Percentiles rank a stretch among this genome's conserved stretches.
These are phyloP conservation scores for Meyerozyma carpophila DNA, from an alignment of 1,139 yeast species.

Conservation along the genomic window DNA sequence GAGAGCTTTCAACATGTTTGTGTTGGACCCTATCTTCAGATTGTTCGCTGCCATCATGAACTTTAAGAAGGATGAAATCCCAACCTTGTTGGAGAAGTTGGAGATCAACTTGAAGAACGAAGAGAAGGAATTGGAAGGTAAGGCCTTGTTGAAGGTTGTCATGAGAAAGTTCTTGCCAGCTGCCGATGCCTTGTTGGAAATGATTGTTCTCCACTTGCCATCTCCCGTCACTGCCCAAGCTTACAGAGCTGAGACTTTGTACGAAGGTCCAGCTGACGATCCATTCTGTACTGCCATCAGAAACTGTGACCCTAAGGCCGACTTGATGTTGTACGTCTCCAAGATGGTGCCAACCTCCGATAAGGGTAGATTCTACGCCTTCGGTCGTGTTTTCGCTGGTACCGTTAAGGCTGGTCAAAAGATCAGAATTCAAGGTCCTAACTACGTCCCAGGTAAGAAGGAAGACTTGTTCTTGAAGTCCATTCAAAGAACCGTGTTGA, in stretches of 20 bases:
- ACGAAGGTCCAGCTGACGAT: constrained; percentile 99
- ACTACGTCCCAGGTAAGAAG: constrained; percentile 98
- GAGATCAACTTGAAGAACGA: constrained; percentile 78
- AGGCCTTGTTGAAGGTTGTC: constrained; percentile 96
- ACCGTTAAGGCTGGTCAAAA: constrained; percentile 98
- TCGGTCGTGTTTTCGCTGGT: constrained; percentile 99
- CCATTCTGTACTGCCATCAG: constrained; percentile 86
- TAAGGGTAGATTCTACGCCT: constrained; percentile 99
- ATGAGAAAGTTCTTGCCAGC: constrained; percentile 99
- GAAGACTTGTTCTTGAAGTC: constrained; percentile 96
- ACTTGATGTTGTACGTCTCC: constrained; percentile 98
- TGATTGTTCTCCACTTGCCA: constrained; percentile 98
- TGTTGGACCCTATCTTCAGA: constrained; percentile 98
- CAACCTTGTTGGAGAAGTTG: constrained; percentile 83
- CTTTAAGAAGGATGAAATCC: constrained; percentile 64
- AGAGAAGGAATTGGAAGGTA: constrained; percentile 97
- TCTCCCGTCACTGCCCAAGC: constrained; percentile 98
- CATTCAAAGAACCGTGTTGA: constrained; percentile 97
- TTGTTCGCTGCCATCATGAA: constrained; percentile 93
- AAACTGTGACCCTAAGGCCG: constrained; percentile 98
- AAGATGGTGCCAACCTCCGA: constrained; percentile 99
- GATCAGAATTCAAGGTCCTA: constrained; percentile 99
- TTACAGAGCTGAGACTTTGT: constrained; percentile 98
- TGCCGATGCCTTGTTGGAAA: constrained; percentile 98
- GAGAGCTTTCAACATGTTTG: constrained; percentile 99